Percentiles rank a stretch among this genome's conserved stretches.
phyloP scores from a whole-genome alignment of 768 basidiomycete genomes.

The Lanmaoa pseudosensibilis region DNA sequence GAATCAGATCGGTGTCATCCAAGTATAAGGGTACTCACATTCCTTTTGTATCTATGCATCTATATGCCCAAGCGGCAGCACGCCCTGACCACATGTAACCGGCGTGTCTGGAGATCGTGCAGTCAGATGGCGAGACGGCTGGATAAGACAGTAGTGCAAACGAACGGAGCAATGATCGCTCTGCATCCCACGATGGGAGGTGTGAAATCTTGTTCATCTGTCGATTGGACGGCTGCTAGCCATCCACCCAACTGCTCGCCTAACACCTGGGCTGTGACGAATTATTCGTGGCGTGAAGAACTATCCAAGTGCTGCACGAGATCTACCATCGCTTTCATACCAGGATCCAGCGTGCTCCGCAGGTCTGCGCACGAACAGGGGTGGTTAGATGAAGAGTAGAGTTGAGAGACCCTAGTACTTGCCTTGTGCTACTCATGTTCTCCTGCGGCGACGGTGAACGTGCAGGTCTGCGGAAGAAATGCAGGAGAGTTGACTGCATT shows the following conservation, averaged over 20 bases:
- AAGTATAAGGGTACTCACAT: conserved; percentile 58
- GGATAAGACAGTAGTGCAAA: conserved; percentile 13
- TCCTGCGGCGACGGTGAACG: conserved; percentile 10
- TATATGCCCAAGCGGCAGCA: conserved; percentile 96
- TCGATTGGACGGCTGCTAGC: conserved; percentile 57
- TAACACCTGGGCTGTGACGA: conserved; percentile 52
- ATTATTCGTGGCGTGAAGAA: conserved; percentile 14
- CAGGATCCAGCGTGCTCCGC: conserved; percentile 90
- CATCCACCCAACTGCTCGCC: conserved; percentile 61
- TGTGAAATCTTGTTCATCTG: conserved; percentile 46
- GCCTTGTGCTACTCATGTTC: conserved; percentile 32
- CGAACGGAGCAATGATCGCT: conserved; percentile 96
- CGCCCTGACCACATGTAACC: conserved; percentile 94
- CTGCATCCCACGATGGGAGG: conserved; percentile 71
- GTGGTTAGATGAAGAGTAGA: neutral
- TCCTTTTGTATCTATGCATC: conserved; percentile 72
- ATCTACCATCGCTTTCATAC: conserved; percentile 74
- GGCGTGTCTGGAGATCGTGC: conserved; percentile 66
- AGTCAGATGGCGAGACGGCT: conserved; percentile 8
- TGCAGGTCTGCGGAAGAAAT: conserved; percentile 14
- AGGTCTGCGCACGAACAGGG: conserved; percentile 34
- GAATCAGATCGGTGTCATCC: conserved; percentile 5
- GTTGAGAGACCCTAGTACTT: conserved; percentile 5
- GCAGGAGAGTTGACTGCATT: conserved; percentile 25
- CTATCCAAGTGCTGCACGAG: conserved; percentile 13